These are phyloP conservation scores for Podospora comata DNA, from an alignment of 495 filamentous ascomycete genomes.

Conservation along the genomic window DNA sequence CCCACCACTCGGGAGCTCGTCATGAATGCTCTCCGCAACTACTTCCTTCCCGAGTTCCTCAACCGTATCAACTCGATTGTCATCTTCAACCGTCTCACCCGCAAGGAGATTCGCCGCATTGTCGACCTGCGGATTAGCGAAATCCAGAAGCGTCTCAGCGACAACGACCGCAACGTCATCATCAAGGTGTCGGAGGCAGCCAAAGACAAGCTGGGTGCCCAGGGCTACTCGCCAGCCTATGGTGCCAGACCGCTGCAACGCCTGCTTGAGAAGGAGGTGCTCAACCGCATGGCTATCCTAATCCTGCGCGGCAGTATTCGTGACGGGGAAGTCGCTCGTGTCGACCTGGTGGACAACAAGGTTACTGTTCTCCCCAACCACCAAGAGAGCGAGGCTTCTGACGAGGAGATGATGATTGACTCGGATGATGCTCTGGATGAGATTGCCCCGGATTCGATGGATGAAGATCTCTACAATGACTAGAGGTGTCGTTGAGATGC, in stretches of 20 bases:
- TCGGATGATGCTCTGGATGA: slow-evolving; percentile 67
- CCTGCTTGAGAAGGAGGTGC: slow-evolving; percentile 92
- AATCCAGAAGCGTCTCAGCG: slow-evolving; percentile 80
- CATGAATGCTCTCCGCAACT: slow-evolving; percentile 81
- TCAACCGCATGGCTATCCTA: slow-evolving; percentile 87
- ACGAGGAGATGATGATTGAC: slow-evolving; percentile 68
- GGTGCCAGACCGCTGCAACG: slow-evolving; percentile 84
- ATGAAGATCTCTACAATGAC: slow-evolving; percentile 67
- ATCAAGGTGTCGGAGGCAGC: slow-evolving; percentile 77
- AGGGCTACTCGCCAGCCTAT: slow-evolving; percentile 91
- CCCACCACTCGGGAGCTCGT: slow-evolving; percentile 82
- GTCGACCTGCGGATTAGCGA: slow-evolving; percentile 86
- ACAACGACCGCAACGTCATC: slow-evolving; percentile 75
- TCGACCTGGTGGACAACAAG: slow-evolving; percentile 68
- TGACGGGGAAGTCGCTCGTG: slow-evolving; percentile 78
- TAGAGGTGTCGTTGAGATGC: slow-evolving; percentile 11
- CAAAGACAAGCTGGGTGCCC: slow-evolving; percentile 81
- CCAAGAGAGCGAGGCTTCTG: slow-evolving; percentile 54
- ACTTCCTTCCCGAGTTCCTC: slow-evolving; percentile 97
- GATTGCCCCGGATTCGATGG: slow-evolving; percentile 68
- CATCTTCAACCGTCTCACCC: slow-evolving; percentile 96
- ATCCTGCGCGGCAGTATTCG: slow-evolving; percentile 79
- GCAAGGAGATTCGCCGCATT: slow-evolving; percentile 86
- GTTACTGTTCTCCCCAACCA: slow-evolving; percentile 84
- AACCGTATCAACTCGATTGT: slow-evolving; percentile 94